Evolutionary conservation across 306 rosid species (phyloP), one percentile per base, ranked within the genome.

Genomic region (Prunus armeniaca): DNA sequence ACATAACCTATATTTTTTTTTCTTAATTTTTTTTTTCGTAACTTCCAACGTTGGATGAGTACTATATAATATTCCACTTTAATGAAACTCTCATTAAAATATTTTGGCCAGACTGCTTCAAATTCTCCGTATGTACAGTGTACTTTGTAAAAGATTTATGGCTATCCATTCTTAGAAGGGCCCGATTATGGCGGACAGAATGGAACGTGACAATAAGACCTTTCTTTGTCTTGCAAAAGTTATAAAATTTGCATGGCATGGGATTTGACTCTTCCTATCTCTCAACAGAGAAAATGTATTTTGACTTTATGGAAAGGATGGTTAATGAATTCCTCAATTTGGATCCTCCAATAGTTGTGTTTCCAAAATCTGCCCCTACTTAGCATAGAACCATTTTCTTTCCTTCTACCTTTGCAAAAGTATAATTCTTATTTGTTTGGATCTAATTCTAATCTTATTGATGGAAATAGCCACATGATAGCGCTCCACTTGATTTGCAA

Each of bases 11-110:
- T 34, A 34, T 45, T 41, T 45, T 1, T 1, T 9, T 20, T 55
- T n/a, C 12, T 55, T 68, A 20, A 15, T 46, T 50, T 7, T 0
- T 38, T 38, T 11, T 73, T 73, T 73, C n/a, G 69, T 73, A 73
- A 73, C 69, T 73, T 61, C 69, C 60, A 46, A 73, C 69, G 58
- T 73, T 45, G 20, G 77, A 25, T 13, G 32, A 13, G 17, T 32
- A 70, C 38, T 49, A 50, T 9, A 67, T 22, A 47, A 3, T 11
- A 34, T 55, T 3, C 41, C 55, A 38, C 54, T 55, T 15, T 24
- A 43, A 4, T 72, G 25, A 71, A 20, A 38, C 2, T 38, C 22
- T 3, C 52, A 73, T 24, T 57, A 43, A 61, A 45, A 25, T 18
- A 1, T 6, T 38, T 20, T 27, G n/a, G 20, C n/a, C 14, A 15